Evolutionary conservation across 2,329 filamentous ascomycete genomes (phyloP).

Genomic region (Aspergillus sojae): DNA sequence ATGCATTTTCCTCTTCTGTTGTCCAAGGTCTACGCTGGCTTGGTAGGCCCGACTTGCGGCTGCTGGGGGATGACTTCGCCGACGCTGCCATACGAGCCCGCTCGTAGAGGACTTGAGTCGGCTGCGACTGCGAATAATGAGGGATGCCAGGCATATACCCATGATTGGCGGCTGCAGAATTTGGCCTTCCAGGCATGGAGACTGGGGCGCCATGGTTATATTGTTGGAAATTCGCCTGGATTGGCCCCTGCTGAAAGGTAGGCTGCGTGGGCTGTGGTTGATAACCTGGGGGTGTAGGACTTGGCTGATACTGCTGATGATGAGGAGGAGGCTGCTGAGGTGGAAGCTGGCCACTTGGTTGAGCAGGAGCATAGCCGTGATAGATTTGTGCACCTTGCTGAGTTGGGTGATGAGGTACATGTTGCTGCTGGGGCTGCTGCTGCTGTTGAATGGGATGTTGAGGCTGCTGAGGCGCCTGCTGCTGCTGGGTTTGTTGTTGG

Average conservation of each 20-base stretch:
- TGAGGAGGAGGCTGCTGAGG: conserved; percentile 22
- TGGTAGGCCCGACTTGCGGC: conserved; percentile 55
- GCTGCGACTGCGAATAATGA: conserved; percentile 51
- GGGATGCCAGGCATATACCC: conserved; percentile 50
- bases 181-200: conserved; percentile 32
- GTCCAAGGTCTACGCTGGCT: conserved; percentile 78
- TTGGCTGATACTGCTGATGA: conserved; percentile 38
- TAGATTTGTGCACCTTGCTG: conserved; percentile 36
- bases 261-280: conserved; percentile 35
- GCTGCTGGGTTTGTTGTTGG: conserved; percentile 22
- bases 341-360: conserved; percentile 29
- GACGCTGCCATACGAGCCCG: conserved; percentile 58
- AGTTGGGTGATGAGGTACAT: conserved; percentile 22
- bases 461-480: conserved; percentile 28
- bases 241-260: conserved; percentile 44
- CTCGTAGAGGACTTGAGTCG: conserved; percentile 61
- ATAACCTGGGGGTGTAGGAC: conserved; percentile 40
- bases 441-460: conserved; percentile 24
- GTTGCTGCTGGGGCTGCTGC: conserved; percentile 26
- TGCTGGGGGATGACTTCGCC: conserved; percentile 57
- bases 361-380: conserved; percentile 39
- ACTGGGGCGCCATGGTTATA: conserved; percentile 40
- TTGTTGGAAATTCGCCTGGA: conserved; percentile 46
- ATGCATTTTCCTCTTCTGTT: conserved; percentile 82
- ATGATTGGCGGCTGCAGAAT: conserved; percentile 41